Evolutionary conservation across 2,329 filamentous ascomycete genomes (phyloP).

Genomic region (Alternaria sp.): DNA sequence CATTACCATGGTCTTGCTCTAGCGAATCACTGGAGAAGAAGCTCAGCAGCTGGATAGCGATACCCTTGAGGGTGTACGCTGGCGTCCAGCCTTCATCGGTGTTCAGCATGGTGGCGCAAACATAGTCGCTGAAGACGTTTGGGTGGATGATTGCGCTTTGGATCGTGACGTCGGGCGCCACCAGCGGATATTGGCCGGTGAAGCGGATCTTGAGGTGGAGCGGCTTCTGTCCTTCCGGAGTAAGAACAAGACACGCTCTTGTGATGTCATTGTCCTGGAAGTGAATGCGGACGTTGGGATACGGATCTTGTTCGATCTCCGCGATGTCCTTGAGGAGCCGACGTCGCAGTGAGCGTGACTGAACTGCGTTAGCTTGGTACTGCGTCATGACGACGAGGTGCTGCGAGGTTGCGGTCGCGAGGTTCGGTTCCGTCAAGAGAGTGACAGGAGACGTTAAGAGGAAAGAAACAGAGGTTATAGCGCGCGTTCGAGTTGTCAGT

Average conservation of each 20-base stretch:
- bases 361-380: neutral
- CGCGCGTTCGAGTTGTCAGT: neutral
- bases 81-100: slow-evolving; percentile 54
- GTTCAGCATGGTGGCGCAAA: slow-evolving; percentile 58
- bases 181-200: slow-evolving; percentile 46
- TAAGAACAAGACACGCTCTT: slow-evolving; percentile 54
- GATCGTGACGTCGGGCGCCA: slow-evolving; percentile 51
- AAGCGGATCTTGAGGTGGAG: slow-evolving; percentile 56
- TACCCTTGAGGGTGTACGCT: slow-evolving; percentile 58
- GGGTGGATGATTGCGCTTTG: slow-evolving; percentile 53
- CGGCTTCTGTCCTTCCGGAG: slow-evolving; percentile 46
- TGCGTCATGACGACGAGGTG: neutral
- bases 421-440: neutral
- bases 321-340: slow-evolving; percentile 52
- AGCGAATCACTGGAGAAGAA: slow-evolving; percentile 58
- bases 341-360: slow-evolving; percentile 21
- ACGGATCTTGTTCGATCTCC: slow-evolving; percentile 55
- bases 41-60: slow-evolving; percentile 60
- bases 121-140: slow-evolving; percentile 54
- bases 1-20: slow-evolving; percentile 49
- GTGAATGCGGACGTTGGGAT: slow-evolving; percentile 55
- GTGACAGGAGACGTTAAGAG: neutral
- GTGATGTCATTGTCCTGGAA: slow-evolving; percentile 46
- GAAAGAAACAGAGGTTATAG: neutral
- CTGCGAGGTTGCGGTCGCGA: neutral